Percentiles rank a stretch among this genome's conserved stretches.
Conservation (phyloP, 2,329 filamentous ascomycete genomes). For the Leptographium wingfieldii region DNA sequence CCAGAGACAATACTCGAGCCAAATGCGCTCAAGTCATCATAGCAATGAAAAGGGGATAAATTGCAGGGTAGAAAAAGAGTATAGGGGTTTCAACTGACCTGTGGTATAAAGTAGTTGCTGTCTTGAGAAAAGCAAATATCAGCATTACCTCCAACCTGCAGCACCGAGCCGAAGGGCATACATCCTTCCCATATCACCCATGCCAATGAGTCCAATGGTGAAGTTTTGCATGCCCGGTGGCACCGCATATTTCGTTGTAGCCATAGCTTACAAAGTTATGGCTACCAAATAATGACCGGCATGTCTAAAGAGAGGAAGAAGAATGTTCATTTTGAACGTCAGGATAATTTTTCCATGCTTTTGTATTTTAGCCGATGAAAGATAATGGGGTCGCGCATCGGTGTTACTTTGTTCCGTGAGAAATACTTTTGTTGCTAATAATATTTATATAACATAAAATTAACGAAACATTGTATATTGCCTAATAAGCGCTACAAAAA, state of each 20-base stretch:
- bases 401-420: neutral
- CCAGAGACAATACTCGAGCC: constrained; percentile 87
- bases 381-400: neutral
- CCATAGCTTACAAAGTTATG: neutral
- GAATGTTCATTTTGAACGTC: neutral
- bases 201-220: constrained; percentile 87
- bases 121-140: neutral
- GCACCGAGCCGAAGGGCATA: constrained; percentile 79
- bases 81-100: neutral
- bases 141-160: constrained; percentile 87
- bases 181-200: constrained; percentile 99
- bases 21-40: constrained; percentile 99
- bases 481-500: neutral
- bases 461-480: neutral
- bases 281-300: neutral
- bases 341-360: neutral
- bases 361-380: neutral
- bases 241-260: constrained; percentile 3
- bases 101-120: neutral
- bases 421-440: neutral
- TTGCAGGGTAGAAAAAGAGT: neutral
- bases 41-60: neutral
- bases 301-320: neutral
- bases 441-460: neutral
- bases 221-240: constrained; percentile 46